These are phyloP conservation scores for Flaveria ramosissima DNA, from an alignment of 129 eudicot species.

Conservation along the genomic window DNA sequence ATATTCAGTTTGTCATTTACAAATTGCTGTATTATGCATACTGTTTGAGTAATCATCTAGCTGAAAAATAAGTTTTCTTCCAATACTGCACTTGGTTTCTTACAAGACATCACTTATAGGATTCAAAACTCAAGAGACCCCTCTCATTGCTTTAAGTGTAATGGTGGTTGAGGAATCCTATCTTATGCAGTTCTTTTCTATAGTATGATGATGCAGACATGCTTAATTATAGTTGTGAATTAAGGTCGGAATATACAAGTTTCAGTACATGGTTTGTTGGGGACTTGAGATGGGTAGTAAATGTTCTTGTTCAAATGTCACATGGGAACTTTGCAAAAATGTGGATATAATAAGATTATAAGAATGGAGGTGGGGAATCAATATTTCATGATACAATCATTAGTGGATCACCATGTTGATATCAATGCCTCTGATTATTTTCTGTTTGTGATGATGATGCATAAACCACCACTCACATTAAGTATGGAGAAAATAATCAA, in stretches of 20 bases:
- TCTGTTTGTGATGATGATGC: background rate
- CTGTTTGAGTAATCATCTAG: background rate
- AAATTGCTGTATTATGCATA: background rate
- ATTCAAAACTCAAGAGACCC: background rate
- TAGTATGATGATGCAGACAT: background rate
- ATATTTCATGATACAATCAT: background rate
- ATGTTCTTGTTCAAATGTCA: slow-evolving; percentile 12
- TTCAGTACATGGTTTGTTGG: background rate
- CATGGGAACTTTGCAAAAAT: slow-evolving; percentile 16
- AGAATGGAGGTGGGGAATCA: too few relatives aligned
- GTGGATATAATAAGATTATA: background rate
- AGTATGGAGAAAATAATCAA: background rate
- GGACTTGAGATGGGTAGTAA: slow-evolving; percentile 1
- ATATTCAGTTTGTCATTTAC: background rate
- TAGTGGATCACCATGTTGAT: background rate
- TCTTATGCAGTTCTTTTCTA: background rate
- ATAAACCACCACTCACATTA: background rate
- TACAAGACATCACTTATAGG: background rate
- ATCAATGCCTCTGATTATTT: slow-evolving; percentile 3
- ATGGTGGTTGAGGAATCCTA: background rate
- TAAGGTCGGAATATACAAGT: background rate
- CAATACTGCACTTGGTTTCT: background rate
- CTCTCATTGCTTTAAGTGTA: background rate
- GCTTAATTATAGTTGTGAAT: background rate
- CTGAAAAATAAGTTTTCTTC: background rate